Conservation (phyloP, 768 basidiomycete species). For the Phanerochaete sordida region DNA sequence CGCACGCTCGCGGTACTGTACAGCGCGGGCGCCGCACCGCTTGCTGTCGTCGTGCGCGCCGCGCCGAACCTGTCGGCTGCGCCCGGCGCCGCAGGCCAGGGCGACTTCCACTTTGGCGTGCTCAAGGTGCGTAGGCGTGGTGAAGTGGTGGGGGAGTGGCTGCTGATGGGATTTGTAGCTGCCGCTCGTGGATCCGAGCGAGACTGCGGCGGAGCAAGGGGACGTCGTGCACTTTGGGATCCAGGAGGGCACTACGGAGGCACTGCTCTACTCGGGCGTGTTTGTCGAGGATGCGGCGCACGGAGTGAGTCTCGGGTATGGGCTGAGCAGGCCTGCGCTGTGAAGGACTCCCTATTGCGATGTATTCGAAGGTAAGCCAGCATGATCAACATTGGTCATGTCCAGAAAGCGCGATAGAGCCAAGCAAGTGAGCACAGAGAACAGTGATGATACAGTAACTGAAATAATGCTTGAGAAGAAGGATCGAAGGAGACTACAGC, state of each 20-base stretch:
- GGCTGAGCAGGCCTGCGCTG: background rate
- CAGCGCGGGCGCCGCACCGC: slow-evolving; percentile 36
- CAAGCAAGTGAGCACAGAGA: no score
- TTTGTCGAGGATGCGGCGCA: slow-evolving; percentile 44
- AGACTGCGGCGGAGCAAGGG: slow-evolving; percentile 42
- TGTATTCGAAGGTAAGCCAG: no score
- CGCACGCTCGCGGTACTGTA: slow-evolving; percentile 49
- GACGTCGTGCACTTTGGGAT: slow-evolving; percentile 59
- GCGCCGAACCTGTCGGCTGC: slow-evolving; percentile 38
- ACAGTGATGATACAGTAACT: no score
- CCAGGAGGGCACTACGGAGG: slow-evolving; percentile 56
- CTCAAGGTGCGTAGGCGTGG: slow-evolving; percentile 47
- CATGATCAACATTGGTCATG: no score
- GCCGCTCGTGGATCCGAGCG: slow-evolving; percentile 45
- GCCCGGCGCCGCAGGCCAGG: slow-evolving; percentile 42
- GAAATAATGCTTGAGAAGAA: no score
- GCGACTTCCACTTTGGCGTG: slow-evolving; percentile 60
- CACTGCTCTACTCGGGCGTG: slow-evolving; percentile 52
- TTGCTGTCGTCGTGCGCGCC: slow-evolving; percentile 40
- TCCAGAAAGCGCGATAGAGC: no score
- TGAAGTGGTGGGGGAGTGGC: background rate
- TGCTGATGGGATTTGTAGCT: slow-evolving; percentile 32
- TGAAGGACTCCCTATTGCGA: no score
- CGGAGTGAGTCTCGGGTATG: slow-evolving; percentile 36
- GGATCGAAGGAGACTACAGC: no score